These are phyloP conservation scores for Insectozyma bohioensis DNA, from an alignment of 1,139 yeast genomes.

Conservation along the genomic window DNA sequence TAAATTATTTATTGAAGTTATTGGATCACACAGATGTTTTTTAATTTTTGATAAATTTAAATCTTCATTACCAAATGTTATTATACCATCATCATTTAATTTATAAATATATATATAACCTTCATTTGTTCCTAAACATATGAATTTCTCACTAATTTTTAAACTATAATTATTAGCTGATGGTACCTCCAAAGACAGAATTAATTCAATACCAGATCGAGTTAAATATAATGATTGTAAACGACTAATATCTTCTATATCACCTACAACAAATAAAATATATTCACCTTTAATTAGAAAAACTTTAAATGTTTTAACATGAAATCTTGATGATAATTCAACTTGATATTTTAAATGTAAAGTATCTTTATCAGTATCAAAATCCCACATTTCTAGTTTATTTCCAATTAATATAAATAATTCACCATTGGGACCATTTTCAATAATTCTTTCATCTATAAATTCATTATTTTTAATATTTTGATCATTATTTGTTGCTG, in stretches of 20 bases:
- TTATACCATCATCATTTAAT: slow-evolving; percentile 9
- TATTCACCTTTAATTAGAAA: slow-evolving; percentile 2
- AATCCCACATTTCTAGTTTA: slow-evolving; percentile 51
- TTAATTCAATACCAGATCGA: background rate
- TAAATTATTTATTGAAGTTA: slow-evolving; percentile 18
- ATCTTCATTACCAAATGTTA: slow-evolving; percentile 20
- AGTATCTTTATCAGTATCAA: slow-evolving; percentile 38
- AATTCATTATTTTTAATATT: slow-evolving; percentile 3
- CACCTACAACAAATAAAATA: slow-evolving; percentile 1
- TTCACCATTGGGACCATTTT: slow-evolving; percentile 48
- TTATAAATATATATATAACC: slow-evolving; percentile 26
- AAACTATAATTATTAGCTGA: slow-evolving; percentile 12
- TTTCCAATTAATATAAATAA: slow-evolving; percentile 33
- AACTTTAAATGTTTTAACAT: slow-evolving; percentile 3
- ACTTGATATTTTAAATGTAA: slow-evolving; percentile 29
- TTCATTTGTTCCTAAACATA: slow-evolving; percentile 23
- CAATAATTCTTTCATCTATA: slow-evolving; percentile 17
- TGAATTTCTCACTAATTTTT: slow-evolving; percentile 22
- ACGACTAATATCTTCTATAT: background rate
- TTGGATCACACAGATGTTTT: slow-evolving; percentile 27
- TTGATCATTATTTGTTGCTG: slow-evolving; percentile 23
- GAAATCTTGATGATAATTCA: slow-evolving; percentile 5
- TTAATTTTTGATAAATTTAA: slow-evolving; percentile 22
- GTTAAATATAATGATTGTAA: slow-evolving; percentile 1
- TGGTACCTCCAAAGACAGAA: background rate